Base-by-base conservation (phyloP, 192 early-diverging fungal species). In the Rhizophagus sp. region DNA sequence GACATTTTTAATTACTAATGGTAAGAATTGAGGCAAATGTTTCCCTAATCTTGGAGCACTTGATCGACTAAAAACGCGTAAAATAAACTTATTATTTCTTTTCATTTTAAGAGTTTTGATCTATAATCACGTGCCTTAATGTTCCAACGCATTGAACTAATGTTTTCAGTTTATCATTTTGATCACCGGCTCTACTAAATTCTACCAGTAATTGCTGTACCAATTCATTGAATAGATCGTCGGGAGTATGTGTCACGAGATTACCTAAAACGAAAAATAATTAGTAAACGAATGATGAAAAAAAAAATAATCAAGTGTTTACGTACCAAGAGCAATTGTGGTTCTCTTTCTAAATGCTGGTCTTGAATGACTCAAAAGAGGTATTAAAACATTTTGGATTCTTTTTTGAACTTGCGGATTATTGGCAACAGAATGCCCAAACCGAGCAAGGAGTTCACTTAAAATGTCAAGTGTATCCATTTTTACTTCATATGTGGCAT, bases 341-440 rank as follows among this genome's bases (percentile, higher is more conserved):
- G 91, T 85, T 62, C 95, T 86, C 85, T 97, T 97, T 50, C 96
- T 89, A 61, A 96, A 84, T 1, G 94, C 92, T 24, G 93, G 88
- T 27, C 94, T 84, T 1, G 89, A 76, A 77, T 97, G 92, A 52
- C 88, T 83, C 17, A 97, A 82, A 22, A 94, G 85, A 3, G 90
- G 86, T 52, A 95, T 86, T 1, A 97, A 83, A 10, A 89, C 84
- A 47, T 87, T 83, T 81, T 93, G 93, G 52, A 92, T 91, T n/a
- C 86, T 77, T 47, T 83, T 81, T 78, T 91, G 90, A 34, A 89
- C 81, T 47, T 79, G 81, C 0, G 84, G 30, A 12, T 84, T 86
- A 62, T 78, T 86, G 11, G 88, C 79, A 10, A 94, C 83, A 39
- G 88, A 82, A 22, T 81, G 81, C 10, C 94, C 94, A 74, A 95